A percentile compares a stretch with the other conserved stretches of the same genome.
These are phyloP conservation scores for Phytophthora hibernalis DNA, from an alignment of 352 stramenopile genomes.

Conservation along the genomic window DNA sequence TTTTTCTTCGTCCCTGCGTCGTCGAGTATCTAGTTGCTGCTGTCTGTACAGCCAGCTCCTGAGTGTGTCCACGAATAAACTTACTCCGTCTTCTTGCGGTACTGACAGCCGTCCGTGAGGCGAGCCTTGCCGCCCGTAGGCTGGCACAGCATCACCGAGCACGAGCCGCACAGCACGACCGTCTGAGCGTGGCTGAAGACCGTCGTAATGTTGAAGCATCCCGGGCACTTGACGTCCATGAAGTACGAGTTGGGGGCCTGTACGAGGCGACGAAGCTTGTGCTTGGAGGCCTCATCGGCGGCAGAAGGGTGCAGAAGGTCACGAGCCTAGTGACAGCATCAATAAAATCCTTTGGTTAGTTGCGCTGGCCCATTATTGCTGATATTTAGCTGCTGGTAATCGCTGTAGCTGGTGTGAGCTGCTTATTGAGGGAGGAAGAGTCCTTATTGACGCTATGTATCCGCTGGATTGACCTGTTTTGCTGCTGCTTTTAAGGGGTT, in stretches of 20 bases:
- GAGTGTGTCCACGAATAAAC: constrained; percentile 37
- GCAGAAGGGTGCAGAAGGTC: constrained; percentile 98
- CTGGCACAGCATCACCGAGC: constrained; percentile 99
- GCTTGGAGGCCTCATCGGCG: constrained; percentile 96
- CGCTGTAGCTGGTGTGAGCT: constrained; percentile 16
- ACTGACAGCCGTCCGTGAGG: constrained; percentile 99
- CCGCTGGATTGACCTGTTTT: not conserved
- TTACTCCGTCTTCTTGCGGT: constrained; percentile 99
- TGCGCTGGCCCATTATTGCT: not conserved
- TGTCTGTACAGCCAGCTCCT: constrained; percentile 17
- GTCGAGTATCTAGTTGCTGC: constrained; percentile 42
- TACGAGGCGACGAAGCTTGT: constrained; percentile 99
- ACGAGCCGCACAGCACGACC: constrained; percentile 96
- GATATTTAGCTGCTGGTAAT: no score
- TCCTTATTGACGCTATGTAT: not conserved
- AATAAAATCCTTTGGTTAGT: constrained; percentile 22
- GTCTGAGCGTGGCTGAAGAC: constrained; percentile 99
- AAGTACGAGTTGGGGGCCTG: constrained; percentile 99
- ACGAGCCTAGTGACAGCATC: constrained; percentile 55
- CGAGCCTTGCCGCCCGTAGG: constrained; percentile 98
- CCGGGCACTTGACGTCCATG: constrained; percentile 99
- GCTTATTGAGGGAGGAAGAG: not conserved
- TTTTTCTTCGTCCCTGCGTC: constrained; percentile 37
- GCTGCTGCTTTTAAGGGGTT: not conserved
- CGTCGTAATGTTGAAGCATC: constrained; percentile 99